phyloP scores from a whole-genome alignment of 306 rosid genomes.

The Glycine tomentella region DNA sequence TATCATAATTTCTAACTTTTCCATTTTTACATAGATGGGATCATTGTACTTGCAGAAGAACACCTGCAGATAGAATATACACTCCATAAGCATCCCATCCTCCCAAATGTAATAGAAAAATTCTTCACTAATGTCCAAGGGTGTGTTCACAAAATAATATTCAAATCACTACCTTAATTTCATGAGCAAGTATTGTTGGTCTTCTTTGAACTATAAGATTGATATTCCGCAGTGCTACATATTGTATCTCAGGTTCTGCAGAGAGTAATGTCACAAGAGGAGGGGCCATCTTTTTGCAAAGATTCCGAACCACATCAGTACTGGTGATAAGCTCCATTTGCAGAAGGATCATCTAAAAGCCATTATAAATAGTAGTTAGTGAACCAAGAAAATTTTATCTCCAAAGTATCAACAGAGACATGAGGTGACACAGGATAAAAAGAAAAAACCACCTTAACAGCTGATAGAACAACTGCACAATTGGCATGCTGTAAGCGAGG shows the following conservation, averaged over 20 bases:
- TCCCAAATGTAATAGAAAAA: constrained; percentile 27
- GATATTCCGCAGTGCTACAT: constrained; percentile 90
- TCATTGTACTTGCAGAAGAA: constrained; percentile 97
- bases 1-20: constrained; percentile 92
- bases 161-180: constrained; percentile 75
- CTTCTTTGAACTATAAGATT: constrained; percentile 95
- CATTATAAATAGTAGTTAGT: constrained; percentile 34
- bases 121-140: background rate
- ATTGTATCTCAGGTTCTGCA: constrained; percentile 96
- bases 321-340: constrained; percentile 98
- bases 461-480: constrained; percentile 95
- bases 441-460: constrained; percentile 76
- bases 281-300: constrained; percentile 99
- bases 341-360: constrained; percentile 88
- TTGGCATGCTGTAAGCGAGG: constrained; percentile 95
- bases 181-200: constrained; percentile 95
- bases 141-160: background rate
- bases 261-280: constrained; percentile 94
- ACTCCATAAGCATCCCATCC: constrained; percentile 33
- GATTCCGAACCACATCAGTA: constrained; percentile 92
- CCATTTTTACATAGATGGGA: constrained; percentile 97
- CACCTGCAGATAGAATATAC: constrained; percentile 61
- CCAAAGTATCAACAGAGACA: constrained; percentile 24
- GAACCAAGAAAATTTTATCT: constrained; percentile 34
- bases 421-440: constrained; percentile 21